phyloP scores from a whole-genome alignment of 805 yeast species.

The Pichia heedii region DNA sequence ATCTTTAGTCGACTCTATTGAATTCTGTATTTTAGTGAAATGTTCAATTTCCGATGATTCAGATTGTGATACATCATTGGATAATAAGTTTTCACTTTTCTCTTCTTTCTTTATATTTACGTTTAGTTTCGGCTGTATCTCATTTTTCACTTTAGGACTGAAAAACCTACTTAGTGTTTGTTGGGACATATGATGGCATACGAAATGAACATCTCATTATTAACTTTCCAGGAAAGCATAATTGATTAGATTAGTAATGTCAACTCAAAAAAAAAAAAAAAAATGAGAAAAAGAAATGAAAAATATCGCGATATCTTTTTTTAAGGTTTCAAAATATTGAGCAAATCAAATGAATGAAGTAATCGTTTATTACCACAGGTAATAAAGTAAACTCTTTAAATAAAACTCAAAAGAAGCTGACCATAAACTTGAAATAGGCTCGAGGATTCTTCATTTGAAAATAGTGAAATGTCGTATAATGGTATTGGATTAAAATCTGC shows the following conservation, averaged over 20 bases:
- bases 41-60: slow-evolving; percentile 1
- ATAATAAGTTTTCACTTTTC: too few relatives aligned
- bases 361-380: too few relatives aligned
- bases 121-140: background rate
- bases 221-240: background rate
- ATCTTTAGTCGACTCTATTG: too few relatives aligned
- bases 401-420: too few relatives aligned
- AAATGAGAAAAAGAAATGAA: background rate
- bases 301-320: background rate
- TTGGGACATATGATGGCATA: slow-evolving; percentile 8
- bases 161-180: slow-evolving; percentile 20
- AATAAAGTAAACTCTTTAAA: too few relatives aligned
- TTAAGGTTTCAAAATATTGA: too few relatives aligned
- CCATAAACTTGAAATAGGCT: too few relatives aligned
- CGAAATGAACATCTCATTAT: background rate
- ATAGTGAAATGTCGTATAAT: slow-evolving; percentile 39
- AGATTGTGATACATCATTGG: too few relatives aligned
- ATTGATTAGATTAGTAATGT: too few relatives aligned
- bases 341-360: background rate
- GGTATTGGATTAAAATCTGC: slow-evolving; percentile 50
- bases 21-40: too few relatives aligned
- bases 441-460: background rate
- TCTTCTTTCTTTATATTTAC: background rate
- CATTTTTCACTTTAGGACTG: slow-evolving; percentile 3
- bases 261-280: background rate